A percentile compares a stretch with the other conserved stretches of the same genome.
Conservation (phyloP, 768 basidiomycete species). For the Boletus sensibilis region DNA sequence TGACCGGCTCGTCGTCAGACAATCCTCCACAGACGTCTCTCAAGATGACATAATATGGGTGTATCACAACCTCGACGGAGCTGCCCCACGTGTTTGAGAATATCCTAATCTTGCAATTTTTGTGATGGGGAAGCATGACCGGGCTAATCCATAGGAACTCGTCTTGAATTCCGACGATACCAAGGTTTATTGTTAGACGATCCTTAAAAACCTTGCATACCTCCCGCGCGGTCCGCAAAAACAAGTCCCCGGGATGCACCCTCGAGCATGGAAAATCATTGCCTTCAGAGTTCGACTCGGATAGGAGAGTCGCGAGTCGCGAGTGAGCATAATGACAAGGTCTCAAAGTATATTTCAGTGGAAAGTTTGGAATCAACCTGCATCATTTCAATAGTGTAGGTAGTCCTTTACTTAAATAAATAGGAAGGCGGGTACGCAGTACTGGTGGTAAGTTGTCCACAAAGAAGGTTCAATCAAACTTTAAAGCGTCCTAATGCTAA, state of each 20-base stretch:
- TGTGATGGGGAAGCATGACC: not conserved
- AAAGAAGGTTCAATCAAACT: no score
- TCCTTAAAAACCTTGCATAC: not conserved
- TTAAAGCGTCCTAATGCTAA: no score
- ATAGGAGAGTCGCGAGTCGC: no score
- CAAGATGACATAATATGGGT: no score
- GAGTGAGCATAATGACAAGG: not conserved
- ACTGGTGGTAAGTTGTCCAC: not conserved
- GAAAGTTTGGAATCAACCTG: not conserved
- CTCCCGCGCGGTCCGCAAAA: no score
- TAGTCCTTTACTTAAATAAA: not conserved
- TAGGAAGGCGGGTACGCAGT: not conserved
- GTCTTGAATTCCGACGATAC: not conserved
- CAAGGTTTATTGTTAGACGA: not conserved
- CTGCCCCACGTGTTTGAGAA: no score
- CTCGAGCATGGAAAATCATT: no score
- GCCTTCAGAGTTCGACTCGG: not conserved
- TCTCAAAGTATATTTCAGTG: not conserved
- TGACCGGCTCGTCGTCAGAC: no score
- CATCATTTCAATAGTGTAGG: not conserved
- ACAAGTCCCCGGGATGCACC: no score
- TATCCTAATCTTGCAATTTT: no score
- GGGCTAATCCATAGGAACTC: not conserved
- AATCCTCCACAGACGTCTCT: no score
- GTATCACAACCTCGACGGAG: no score